Base-by-base conservation (phyloP, 2,329 filamentous ascomycete species). In the Phyllosticta citrichinensis region DNA sequence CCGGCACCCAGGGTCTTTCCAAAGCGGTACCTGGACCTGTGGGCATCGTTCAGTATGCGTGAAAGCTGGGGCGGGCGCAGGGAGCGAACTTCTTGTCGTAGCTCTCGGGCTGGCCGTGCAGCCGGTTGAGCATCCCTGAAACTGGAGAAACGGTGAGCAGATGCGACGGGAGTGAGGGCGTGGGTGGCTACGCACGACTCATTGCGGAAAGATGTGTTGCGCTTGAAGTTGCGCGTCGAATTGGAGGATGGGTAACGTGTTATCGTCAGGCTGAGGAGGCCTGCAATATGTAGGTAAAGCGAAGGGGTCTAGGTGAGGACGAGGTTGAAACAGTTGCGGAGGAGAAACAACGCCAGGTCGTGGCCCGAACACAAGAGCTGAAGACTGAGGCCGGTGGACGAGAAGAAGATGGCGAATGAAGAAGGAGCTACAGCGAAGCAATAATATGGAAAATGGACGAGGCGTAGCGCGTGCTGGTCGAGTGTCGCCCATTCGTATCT, bases 101-200 rank as follows among this genome's bases (percentile, higher is more conserved):
- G 79, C 91, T 97, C 68, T 96, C 91, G 68, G 93, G 93, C 80
- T 97, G 93, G 76, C 92, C 91, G 71, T 95, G 90, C 71, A 97
- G 88, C 83, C 93, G 91, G 79, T 93, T 96, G 70, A 97, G 82
- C 90, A 97, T 96, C 72, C 83, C 88, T 68, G 87, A 80, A 79
- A 96, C 91, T 96, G 69, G n/a, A 53, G 17, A 62, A 55, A 54
- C 56, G 51, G 56, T 19, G 53, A 60, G 68, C 57, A 67, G 66
- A 25, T 52, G 56, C 55, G 24, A 35, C 17, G 35, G 30, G 35
- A 60, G 52, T 35, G 57, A 22, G n/a, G 33, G 52, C 19, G 25
- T 10, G n/a, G 52, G 62, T 60, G 63, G 56, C 2, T 63, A 65
- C 67, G 60, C 58, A 68, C 68, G 65, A 73, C 71, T 73, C 72